Base-by-base conservation (phyloP, 2,329 filamentous ascomycete genomes). In the Thielaviopsis populi region DNA sequence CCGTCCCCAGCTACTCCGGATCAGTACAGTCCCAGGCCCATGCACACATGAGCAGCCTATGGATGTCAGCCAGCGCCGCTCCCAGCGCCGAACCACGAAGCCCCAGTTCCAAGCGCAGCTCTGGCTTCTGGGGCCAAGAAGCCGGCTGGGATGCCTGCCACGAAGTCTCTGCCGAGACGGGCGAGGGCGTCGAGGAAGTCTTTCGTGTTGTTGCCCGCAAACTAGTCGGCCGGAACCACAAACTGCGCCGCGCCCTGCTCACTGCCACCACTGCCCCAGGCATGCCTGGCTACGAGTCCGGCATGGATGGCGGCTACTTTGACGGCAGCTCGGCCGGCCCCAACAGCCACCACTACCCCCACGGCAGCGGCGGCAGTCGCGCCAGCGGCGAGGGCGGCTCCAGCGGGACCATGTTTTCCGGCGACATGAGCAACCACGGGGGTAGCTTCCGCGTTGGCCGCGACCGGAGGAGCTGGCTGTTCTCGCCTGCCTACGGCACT, bases 141-240 rank as follows among this genome's bases (percentile, higher is more conserved):
- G 85, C 91, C 5, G 91, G 91, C 62, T 97, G 92, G 91, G 91
- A 96, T 71, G 95, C 91, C 67, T 97, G 92, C 73, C 94, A 97
- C 74, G 94, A 99, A 76, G 92, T 99, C 71, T 91, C 86, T 69
- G 91, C 92, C 59, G 92, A 95, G 78, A 91, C 87, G 70, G 91
- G 91, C 64, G 91, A 96, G 77, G 92, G 92, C 19, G 91, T 99
- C 19, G 94, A 97, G 69, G 94, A 97, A 74, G 91, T 99, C 0
- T 97, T 97, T 70, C 82, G 92, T 22, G 82, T 84, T 50, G 81
- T 84, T 15, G 80, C 81, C 42, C 75, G 82, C 66, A 84, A 84
- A 72, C 78, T 84, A 64, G 82, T 84, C 68, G 82, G 84, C 73
- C 81, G 83, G 75, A 83, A 83, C 71, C 79, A 81, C 69, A 82